Evolutionary conservation across 169 alveolate genomes (phyloP).

Genomic region (Plasmodium adleri): DNA sequence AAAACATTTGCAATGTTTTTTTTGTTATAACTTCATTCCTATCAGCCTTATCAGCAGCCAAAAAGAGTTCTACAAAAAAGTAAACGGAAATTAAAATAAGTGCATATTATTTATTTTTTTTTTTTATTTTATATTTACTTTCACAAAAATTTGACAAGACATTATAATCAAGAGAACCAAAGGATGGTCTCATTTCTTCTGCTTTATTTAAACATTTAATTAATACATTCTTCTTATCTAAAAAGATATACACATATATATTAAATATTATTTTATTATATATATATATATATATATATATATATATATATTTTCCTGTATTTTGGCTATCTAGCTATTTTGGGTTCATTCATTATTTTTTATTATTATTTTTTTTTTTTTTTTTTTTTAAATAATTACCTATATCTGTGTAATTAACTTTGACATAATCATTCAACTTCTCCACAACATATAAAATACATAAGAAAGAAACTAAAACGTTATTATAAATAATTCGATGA

Average conservation of each 20-base stretch:
- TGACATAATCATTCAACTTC: conserved; percentile 56
- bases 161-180: conserved; percentile 38
- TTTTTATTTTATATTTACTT: conserved; percentile 30
- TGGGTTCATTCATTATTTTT: too few relatives aligned
- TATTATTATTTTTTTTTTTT: too few relatives aligned
- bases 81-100: neutral
- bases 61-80: conserved; percentile 23
- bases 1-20: conserved; percentile 71
- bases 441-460: conserved; percentile 65
- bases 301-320: too few relatives aligned
- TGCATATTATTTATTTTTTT: neutral
- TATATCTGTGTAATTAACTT: conserved; percentile 32
- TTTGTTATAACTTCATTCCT: conserved; percentile 50
- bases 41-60: conserved; percentile 69
- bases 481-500: neutral
- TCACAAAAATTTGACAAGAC: conserved; percentile 53
- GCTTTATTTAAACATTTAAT: conserved; percentile 55
- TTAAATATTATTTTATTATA: too few relatives aligned
- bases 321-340: too few relatives aligned
- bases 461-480: conserved; percentile 46
- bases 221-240: conserved; percentile 59
- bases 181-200: conserved; percentile 33
- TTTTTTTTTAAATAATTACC: conserved; percentile 12
- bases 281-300: too few relatives aligned
- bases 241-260: neutral